phyloP scores from a whole-genome alignment of 2,329 filamentous ascomycete genomes.

The Sclerotinia spermophila region DNA sequence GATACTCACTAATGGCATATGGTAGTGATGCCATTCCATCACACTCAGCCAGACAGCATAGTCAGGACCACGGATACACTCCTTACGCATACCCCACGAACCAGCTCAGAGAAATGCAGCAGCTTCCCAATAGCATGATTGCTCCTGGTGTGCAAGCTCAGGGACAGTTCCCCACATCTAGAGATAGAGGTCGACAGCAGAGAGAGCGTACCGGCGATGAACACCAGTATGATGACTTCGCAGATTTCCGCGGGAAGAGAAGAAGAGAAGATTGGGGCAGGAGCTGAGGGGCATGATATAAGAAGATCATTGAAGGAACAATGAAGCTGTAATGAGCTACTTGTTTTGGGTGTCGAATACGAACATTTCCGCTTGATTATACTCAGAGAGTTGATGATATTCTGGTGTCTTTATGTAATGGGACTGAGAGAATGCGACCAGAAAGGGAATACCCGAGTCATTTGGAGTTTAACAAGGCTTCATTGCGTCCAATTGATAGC shows the following conservation, averaged over 20 bases:
- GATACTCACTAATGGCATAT: rapidly evolving
- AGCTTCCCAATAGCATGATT: background rate
- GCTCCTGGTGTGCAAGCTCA: background rate
- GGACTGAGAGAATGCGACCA: background rate
- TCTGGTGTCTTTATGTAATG: background rate
- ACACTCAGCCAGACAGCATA: background rate
- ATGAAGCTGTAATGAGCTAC: too few species aligned
- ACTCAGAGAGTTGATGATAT: too few species aligned
- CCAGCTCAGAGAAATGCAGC: background rate
- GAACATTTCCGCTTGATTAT: background rate
- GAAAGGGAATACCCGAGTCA: background rate
- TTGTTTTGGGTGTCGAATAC: background rate
- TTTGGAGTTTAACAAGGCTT: too few species aligned
- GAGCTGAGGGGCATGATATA: rapidly evolving
- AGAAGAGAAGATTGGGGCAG: background rate
- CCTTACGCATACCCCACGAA: background rate
- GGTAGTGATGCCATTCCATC: background rate
- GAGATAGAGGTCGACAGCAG: too few species aligned
- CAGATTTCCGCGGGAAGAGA: rapidly evolving
- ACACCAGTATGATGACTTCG: background rate
- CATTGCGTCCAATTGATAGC: background rate
- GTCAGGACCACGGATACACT: rapidly evolving
- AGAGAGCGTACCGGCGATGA: too few species aligned
- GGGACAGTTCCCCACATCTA: background rate
- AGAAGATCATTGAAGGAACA: too few species aligned